phyloP scores from a whole-genome alignment of 1,284 basidiomycete species.

The Ceratobasidium sp. region DNA sequence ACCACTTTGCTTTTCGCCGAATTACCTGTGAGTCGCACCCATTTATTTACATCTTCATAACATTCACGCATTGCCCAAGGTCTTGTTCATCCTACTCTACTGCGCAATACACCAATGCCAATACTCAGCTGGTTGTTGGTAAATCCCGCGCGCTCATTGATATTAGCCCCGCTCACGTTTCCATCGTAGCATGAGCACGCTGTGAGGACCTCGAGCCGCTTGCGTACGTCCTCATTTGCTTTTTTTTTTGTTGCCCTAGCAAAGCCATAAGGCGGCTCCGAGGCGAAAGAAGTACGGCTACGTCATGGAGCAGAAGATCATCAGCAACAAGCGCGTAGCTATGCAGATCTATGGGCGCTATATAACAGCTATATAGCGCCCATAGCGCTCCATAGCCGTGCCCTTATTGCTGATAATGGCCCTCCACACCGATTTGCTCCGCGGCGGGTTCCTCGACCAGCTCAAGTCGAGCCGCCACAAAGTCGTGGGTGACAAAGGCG shows the following conservation, averaged over 20 bases:
- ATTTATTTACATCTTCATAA: neutral
- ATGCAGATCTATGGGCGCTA: too few relatives aligned
- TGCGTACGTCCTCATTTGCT: conserved; percentile 94
- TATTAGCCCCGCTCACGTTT: neutral
- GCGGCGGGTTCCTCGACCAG: too few relatives aligned
- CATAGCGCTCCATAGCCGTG: too few relatives aligned
- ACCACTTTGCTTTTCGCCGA: conserved; percentile 97
- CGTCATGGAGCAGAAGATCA: conserved; percentile 99
- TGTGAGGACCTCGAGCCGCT: conserved; percentile 97
- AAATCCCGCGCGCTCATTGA: conserved; percentile 45
- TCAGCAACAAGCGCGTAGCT: too few relatives aligned
- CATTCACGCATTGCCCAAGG: conserved; percentile 22
- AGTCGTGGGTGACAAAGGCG: too few relatives aligned
- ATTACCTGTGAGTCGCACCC: conserved; percentile 79
- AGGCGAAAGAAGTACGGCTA: conserved; percentile 99
- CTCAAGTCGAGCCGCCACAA: too few relatives aligned
- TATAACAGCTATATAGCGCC: too few relatives aligned
- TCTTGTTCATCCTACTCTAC: too few relatives aligned
- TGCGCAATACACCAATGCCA: conserved; percentile 99
- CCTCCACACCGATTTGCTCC: too few relatives aligned
- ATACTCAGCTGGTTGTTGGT: conserved; percentile 95
- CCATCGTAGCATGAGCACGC: conserved; percentile 83
- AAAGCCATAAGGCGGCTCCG: conserved; percentile 96
- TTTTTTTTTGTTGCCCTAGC: conserved; percentile 99
- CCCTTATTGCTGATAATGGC: too few relatives aligned